Evolutionary conservation across 805 yeast species (phyloP).

Genomic region (Yarrowia hollandica): DNA sequence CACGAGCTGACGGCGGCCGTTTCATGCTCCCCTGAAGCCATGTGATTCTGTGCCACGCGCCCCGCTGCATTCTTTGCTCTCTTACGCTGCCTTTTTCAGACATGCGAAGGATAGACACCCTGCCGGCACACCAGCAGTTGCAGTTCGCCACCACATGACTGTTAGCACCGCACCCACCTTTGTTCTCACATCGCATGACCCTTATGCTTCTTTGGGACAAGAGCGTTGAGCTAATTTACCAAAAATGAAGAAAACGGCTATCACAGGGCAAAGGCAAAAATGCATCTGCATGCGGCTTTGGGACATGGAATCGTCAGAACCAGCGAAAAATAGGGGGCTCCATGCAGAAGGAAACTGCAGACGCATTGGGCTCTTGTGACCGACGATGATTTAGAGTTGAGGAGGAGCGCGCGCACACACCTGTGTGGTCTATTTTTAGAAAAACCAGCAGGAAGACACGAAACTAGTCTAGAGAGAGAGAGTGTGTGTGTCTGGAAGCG

Average conservation of each 20-base stretch:
- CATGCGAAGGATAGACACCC: neutral
- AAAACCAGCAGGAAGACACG: too few species aligned
- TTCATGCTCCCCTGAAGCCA: neutral
- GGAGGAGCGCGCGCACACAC: neutral
- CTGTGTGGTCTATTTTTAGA: constrained; percentile 16
- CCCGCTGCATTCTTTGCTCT: neutral
- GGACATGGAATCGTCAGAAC: neutral
- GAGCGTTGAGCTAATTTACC: constrained; percentile 16
- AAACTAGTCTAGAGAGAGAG: neutral
- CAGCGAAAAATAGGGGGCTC: constrained; percentile 13
- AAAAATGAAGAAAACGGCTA: constrained; percentile 15
- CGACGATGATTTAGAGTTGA: constrained; percentile 23
- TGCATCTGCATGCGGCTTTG: constrained; percentile 13
- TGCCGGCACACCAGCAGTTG: neutral
- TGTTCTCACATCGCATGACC: constrained; percentile 22
- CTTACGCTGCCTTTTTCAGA: neutral
- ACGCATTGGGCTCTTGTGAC: neutral
- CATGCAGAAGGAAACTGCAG: neutral
- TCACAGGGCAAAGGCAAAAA: constrained; percentile 9
- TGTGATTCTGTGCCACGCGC: neutral
- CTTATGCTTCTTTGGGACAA: constrained; percentile 22
- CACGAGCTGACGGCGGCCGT: neutral
- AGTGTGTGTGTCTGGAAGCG: neutral
- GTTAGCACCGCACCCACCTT: neutral
- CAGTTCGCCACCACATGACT: constrained; percentile 12